Evolutionary conservation across 257 asterid genomes (phyloP), one percentile per base, ranked within the genome.

Genomic region (Nicotiana tabacum): DNA sequence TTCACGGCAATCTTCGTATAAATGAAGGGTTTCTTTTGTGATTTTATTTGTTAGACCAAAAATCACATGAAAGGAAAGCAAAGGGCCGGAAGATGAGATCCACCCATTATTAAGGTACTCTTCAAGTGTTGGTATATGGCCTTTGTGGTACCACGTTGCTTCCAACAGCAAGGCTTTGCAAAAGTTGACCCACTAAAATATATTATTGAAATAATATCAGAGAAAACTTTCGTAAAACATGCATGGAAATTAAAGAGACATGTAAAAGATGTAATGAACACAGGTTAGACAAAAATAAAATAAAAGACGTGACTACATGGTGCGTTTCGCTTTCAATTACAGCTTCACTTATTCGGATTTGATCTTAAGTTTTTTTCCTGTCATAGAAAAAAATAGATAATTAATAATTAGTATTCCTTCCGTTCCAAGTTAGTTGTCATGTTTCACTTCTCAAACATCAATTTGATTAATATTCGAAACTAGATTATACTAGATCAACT

Each of bases 51-150:
- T 83, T 0, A 88, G 27, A 10, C 92, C 90, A 6, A 87, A 72
- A 1, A 91, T 86, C 0, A 77, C 64, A 84, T 83, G 87, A n/a
- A 88, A 69, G 1, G 90, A 83, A 27, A 90, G 85, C 51, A 91
- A 27, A 12, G 90, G 83, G 0, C 91, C 92, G 0, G 89, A 87
- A 0, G 92, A 89, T 32, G 93, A 89, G 33, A 32, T 82, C 92
- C 94, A 90, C 3, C 90, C 97, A 35, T 92, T 92, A 0, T 85
- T 84, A 4, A 92, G 82, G 76, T 91, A 90, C 69, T 92, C 90
- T 30, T 57, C 2, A 3, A 91, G 91, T 2, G 92, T 83, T 24
- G 97, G 94, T 16, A 77, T 77, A 11, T 86, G 82, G 0, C 90
- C 88, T 64, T 24, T 77, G 69, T 87, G 74, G 35, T 86, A 67